phyloP scores from a whole-genome alignment of 306 rosid genomes.

The Quercus mongolica region DNA sequence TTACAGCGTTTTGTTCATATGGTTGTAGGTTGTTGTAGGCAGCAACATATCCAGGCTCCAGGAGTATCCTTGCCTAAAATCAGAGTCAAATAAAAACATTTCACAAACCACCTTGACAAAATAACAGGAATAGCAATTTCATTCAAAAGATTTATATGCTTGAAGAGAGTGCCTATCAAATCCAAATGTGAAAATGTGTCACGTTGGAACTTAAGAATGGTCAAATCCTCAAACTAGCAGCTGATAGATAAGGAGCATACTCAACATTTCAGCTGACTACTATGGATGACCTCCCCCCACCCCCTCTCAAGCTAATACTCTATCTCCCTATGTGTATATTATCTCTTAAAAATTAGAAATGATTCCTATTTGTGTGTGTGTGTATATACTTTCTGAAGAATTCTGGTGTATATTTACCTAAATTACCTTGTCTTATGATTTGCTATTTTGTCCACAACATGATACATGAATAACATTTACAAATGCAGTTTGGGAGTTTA shows the following conservation, averaged over 20 bases:
- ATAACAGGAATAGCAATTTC: background rate
- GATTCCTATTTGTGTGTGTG: too few relatives aligned
- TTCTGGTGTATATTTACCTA: background rate
- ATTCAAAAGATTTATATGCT: background rate
- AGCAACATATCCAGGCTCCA: conserved; percentile 52
- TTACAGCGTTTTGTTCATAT: conserved; percentile 29
- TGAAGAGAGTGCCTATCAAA: background rate
- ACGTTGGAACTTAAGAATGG: background rate
- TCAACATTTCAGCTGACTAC: background rate
- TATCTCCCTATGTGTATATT: background rate
- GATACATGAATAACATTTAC: background rate
- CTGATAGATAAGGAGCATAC: background rate
- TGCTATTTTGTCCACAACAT: background rate
- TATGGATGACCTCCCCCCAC: background rate
- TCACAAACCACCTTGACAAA: conserved; percentile 7
- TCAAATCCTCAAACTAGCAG: background rate
- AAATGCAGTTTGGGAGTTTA: background rate
- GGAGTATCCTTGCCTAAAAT: conserved; percentile 80
- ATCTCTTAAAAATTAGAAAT: background rate
- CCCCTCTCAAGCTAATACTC: too few relatives aligned
- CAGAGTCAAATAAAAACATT: conserved; percentile 5
- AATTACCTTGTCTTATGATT: background rate
- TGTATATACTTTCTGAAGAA: too few relatives aligned
- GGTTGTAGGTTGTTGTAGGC: conserved; percentile 33
- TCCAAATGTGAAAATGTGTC: background rate